Evolutionary conservation across 2,329 filamentous ascomycete genomes (phyloP), one percentile per base, ranked within the genome.

Genomic region (Thermothelomyces thermophilus): DNA sequence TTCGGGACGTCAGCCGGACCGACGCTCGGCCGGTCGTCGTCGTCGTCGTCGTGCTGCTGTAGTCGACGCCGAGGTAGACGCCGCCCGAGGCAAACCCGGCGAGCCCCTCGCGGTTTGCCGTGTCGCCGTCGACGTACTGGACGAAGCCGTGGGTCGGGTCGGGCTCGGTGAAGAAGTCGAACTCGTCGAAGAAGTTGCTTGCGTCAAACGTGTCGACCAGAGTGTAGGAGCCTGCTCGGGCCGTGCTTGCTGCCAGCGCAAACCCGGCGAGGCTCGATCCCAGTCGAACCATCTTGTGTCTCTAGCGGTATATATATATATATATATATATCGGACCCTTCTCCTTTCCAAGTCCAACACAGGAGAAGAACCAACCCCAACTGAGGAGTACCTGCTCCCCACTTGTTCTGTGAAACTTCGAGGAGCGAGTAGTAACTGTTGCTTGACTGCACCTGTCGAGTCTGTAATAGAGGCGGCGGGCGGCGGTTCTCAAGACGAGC

Each of bases 91-190:
- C 65, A 56, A 73, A 78, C 54, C 76, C 77, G 54, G 83, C 80
- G 8, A 90, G 73, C 14, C 75, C 74, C 33, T 68, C 64, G n/a
- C 64, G 61, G 52, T 77, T 75, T 48, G 87, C 86, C 1, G 74
- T 76, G n/a, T 64, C 51, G 44, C 75, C 72, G 56, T 78, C 70
- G 47, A 82, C 75, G 60, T 90, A 93, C 53, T 79, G 68, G 58
- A 93, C 87, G 60, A 82, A 88, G 28, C 87, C 88, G 55, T 82
- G 60, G 2, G 87, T 93, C 0, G 87, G 87, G 61, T 93, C 88
- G 0, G 67, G 52, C 3, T 64, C 67, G 46, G 64, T 70, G 66
- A 75, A 82, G 67, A 83, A 83, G 50, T 73, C 68, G 60, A 80
- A 80, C 45, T 68, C 65, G 17, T 70, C 57, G 64, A 80, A 80